Evolutionary conservation across 768 basidiomycete genomes (phyloP), one percentile per base, ranked within the genome.

Genomic region (Saitozyma sp.): DNA sequence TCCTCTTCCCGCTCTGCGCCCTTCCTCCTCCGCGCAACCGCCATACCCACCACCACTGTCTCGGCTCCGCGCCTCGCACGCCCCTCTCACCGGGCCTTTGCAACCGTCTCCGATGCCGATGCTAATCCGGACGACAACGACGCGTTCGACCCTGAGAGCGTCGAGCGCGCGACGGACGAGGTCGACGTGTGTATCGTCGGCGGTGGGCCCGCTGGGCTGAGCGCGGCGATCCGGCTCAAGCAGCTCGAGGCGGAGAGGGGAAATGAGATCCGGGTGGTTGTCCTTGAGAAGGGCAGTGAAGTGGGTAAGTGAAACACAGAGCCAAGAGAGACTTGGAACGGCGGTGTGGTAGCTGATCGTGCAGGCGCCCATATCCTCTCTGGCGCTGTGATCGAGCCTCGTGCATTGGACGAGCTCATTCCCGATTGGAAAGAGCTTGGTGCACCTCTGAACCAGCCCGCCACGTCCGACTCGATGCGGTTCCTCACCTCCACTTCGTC

Each of bases 131-230:
- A 29, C 29, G 54, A 56, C 45, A 64, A 70, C 52, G 67, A 56
- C 9, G 67, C 58, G 11, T 77, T 74, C 76, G 84, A 89, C 71
- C 85, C 87, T 0, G 79, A 79, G 14, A 80, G 77, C n/a, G 83
- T 92, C 16, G 90, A 96, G 66, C 85, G 93, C 11, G 86, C 86
- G n/a, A 85, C 87, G 49, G 96, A 98, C 73, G 86, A 92, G 50
- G 93, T 94, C 42, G 95, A 99, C 71, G 93, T 98, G 42, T 95
- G 92, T 78, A 97, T 99, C 74, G 93, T 96, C 59, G 95, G 95
- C 9, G 94, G 85, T 3, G 96, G 94, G 3, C 96, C 96, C 0
- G 95, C 96, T 0, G 95, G 96, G 7, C 84, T 99, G 64, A 89
- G 88, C 66, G 93, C 95, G n/a, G 95, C 93, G 6, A 98, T 98